Evolutionary conservation across 2,329 filamentous ascomycete genomes (phyloP).

Genomic region (Colletotrichum aenigma): DNA sequence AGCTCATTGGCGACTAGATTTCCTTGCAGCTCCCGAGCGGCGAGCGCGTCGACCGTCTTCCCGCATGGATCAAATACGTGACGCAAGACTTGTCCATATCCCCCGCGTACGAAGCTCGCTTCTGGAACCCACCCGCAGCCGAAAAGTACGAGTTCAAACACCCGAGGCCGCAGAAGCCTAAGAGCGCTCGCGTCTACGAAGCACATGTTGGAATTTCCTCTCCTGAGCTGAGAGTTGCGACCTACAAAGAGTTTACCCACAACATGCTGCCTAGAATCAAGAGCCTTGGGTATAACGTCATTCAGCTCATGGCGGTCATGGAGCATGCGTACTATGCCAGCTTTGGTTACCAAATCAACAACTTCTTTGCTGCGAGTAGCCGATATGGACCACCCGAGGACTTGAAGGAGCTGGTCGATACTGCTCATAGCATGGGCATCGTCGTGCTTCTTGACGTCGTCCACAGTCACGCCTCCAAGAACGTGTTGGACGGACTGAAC

Average conservation of each 20-base stretch:
- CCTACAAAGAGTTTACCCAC: conserved; percentile 96
- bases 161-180: conserved; percentile 78
- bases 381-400: conserved; percentile 94
- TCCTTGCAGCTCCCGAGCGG: conserved; percentile 81
- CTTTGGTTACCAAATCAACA: conserved; percentile 98
- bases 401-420: conserved; percentile 94
- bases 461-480: conserved; percentile 97
- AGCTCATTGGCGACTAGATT: conserved; percentile 59
- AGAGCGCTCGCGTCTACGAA: conserved; percentile 92
- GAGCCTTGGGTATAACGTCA: conserved; percentile 91
- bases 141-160: conserved; percentile 88
- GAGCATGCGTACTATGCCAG: conserved; percentile 99
- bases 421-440: conserved; percentile 88
- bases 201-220: conserved; percentile 98
- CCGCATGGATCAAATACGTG: conserved; percentile 96
- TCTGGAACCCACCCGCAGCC: conserved; percentile 88
- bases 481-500: conserved; percentile 92
- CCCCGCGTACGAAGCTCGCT: conserved; percentile 90
- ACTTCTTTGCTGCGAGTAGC: conserved; percentile 97
- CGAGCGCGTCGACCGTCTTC: conserved; percentile 84
- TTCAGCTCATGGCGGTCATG: conserved; percentile 99
- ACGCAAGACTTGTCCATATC: conserved; percentile 92
- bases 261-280: conserved; percentile 93
- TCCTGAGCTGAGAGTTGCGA: conserved; percentile 84
- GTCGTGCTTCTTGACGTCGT: conserved; percentile 94